A percentile compares a stretch with the other conserved stretches of the same genome.
These are phyloP conservation scores for Fusarium kyushuense DNA, from an alignment of 2,329 filamentous ascomycete genomes.

Conservation along the genomic window DNA sequence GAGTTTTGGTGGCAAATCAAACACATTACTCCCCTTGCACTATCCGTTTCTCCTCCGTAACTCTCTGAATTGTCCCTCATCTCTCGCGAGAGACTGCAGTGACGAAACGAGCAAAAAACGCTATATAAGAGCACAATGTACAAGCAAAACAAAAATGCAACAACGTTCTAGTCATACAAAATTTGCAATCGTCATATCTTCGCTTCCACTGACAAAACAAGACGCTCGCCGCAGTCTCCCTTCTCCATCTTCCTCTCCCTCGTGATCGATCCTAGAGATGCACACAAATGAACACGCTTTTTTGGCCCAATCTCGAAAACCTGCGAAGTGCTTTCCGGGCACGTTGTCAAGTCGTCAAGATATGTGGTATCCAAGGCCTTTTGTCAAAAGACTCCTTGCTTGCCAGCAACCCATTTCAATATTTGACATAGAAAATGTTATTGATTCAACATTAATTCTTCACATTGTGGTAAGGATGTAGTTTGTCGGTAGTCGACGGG, in stretches of 20 bases:
- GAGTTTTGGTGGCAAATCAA: constrained; percentile 45
- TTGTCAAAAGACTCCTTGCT: constrained; percentile 49
- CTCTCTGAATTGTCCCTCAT: constrained; percentile 11
- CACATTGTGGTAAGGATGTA: constrained; percentile 38
- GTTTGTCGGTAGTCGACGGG: constrained; percentile 36
- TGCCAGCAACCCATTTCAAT: constrained; percentile 44
- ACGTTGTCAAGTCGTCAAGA: constrained; percentile 46
- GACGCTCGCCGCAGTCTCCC: constrained; percentile 46
- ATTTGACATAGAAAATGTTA: constrained; percentile 48
- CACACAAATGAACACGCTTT: constrained; percentile 58
- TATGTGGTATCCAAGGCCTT: constrained; percentile 49
- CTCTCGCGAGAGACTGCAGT: constrained; percentile 11
- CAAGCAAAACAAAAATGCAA: constrained; percentile 38
- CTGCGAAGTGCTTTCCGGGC: constrained; percentile 52
- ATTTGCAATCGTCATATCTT: constrained; percentile 42
- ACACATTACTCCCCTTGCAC: constrained; percentile 44
- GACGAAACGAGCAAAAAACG: constrained; percentile 23
- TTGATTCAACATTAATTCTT: constrained; percentile 46
- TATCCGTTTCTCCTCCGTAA: constrained; percentile 24
- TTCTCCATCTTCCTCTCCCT: too few relatives aligned
- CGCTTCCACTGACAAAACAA: constrained; percentile 36
- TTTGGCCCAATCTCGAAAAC: constrained; percentile 53
- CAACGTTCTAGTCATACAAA: constrained; percentile 52
- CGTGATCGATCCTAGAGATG: constrained; percentile 57
- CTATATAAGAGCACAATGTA: constrained; percentile 36